Percentiles rank a stretch among this genome's conserved stretches.
Conservation (phyloP, 306 rosid species). For the Alnus rubra region DNA sequence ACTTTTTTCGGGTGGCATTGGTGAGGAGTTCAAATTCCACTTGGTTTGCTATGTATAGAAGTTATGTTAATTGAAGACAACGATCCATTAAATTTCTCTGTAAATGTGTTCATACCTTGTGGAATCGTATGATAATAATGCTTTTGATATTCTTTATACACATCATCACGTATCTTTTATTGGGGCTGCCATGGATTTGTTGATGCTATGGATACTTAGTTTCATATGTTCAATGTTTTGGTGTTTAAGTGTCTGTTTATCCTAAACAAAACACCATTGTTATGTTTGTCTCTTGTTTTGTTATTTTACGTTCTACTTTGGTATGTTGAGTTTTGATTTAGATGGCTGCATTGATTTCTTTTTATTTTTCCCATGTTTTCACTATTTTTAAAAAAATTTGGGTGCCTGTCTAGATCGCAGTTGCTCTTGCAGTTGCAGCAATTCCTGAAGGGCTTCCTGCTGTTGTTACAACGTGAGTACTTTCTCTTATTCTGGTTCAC, state of each 20-base stretch:
- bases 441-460: conserved; percentile 99
- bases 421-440: conserved; percentile 99
- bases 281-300: not conserved
- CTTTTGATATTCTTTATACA: not conserved
- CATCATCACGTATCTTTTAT: not conserved
- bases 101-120: not conserved
- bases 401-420: conserved; percentile 75
- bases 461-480: conserved; percentile 93
- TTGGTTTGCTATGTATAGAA: not conserved
- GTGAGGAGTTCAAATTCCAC: no score
- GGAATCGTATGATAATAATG: conserved; percentile 4
- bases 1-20: no score
- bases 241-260: not conserved
- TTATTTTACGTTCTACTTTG: not conserved
- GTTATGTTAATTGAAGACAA: not conserved
- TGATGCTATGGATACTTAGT: not conserved
- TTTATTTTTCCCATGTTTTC: conserved; percentile 7
- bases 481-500: conserved; percentile 25
- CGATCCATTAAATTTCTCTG: not conserved
- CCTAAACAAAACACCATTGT: not conserved
- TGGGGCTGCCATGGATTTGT: conserved; percentile 7
- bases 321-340: conserved; percentile 6
- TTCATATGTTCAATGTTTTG: not conserved
- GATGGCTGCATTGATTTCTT: not conserved
- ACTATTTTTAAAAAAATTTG: not conserved